Percentiles rank a stretch among this genome's conserved stretches.
Evolutionary conservation across 192 early-diverging fungal genomes (phyloP).

Genomic region (Umbelopsis sp.): DNA sequence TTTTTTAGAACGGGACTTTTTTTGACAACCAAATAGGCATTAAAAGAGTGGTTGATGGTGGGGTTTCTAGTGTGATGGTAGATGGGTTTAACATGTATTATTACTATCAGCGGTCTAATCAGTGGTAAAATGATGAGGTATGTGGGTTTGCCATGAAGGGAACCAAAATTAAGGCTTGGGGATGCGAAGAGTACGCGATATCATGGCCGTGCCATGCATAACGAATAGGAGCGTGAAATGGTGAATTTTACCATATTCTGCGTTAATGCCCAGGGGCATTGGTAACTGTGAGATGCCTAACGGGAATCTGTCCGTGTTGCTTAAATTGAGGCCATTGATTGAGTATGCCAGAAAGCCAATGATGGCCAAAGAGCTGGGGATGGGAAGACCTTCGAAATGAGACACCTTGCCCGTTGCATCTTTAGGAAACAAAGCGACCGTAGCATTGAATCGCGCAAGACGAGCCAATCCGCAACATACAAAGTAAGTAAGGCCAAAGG

Average conservation of each 20-base stretch:
- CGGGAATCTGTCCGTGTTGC: constrained; percentile 3
- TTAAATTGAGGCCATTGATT: constrained; percentile 12
- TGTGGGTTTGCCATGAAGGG: background rate
- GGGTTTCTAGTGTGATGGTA: background rate
- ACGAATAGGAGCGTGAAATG: constrained; percentile 74
- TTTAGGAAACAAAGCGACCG: constrained; percentile 71
- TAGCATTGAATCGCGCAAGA: constrained; percentile 84
- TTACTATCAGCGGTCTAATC: background rate
- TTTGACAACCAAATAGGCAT: constrained; percentile 1
- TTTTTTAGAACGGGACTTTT: constrained; percentile 17
- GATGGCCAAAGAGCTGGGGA: constrained; percentile 74
- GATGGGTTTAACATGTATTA: background rate
- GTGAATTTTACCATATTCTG: constrained; percentile 42
- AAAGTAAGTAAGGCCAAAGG: constrained; percentile 77
- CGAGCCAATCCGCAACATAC: constrained; percentile 81
- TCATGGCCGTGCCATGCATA: constrained; percentile 76
- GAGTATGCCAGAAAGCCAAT: constrained; percentile 62
- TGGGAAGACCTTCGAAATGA: constrained; percentile 90
- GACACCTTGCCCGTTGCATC: constrained; percentile 73
- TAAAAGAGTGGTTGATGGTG: too few relatives aligned
- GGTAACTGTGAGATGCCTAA: constrained; percentile 60
- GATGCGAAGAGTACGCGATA: constrained; percentile 72
- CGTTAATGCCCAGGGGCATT: background rate
- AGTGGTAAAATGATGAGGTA: background rate
- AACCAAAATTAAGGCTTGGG: constrained; percentile 60